These are phyloP conservation scores for Cryptococcus sp. DNA, from an alignment of 1,284 basidiomycete genomes.

Conservation along the genomic window DNA sequence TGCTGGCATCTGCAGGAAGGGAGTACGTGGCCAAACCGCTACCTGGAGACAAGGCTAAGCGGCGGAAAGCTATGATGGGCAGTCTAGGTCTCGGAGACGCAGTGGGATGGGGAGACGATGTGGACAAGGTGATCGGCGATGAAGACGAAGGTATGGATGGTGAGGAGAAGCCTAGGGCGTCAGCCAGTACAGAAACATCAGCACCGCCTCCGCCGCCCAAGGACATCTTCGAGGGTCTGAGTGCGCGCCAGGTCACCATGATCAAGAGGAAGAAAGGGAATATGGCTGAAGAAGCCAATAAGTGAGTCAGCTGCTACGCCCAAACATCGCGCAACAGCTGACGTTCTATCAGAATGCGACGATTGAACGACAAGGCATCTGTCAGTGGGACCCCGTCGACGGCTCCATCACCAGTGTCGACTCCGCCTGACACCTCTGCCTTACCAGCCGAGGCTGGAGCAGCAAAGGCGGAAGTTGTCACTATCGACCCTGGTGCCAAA, in stretches of 20 bases:
- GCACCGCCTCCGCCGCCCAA: constrained; percentile 24
- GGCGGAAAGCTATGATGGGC: constrained; percentile 51
- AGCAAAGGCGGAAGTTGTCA: constrained; percentile 30
- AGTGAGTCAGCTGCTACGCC: constrained; percentile 29
- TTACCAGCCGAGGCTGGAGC: constrained; percentile 6
- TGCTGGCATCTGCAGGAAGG: constrained; percentile 49
- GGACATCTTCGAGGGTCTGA: constrained; percentile 51
- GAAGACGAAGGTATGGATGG: constrained; percentile 41
- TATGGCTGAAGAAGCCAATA: constrained; percentile 49
- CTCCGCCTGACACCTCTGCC: constrained; percentile 18
- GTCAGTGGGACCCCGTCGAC: constrained; percentile 13
- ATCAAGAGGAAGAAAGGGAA: constrained; percentile 54
- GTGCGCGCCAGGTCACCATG: constrained; percentile 52
- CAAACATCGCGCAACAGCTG: background rate
- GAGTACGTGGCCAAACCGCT: constrained; percentile 47
- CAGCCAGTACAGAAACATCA: constrained; percentile 13
- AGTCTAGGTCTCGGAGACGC: constrained; percentile 46
- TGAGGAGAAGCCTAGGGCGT: constrained; percentile 18
- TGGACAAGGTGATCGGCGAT: constrained; percentile 45
- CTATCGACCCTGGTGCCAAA: constrained; percentile 53
- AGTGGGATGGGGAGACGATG: constrained; percentile 46
- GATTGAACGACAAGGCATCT: constrained; percentile 39
- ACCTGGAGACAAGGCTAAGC: constrained; percentile 42
- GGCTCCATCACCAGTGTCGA: constrained; percentile 25
- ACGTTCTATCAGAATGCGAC: constrained; percentile 31